Percentiles rank a stretch among this genome's conserved stretches.
These are phyloP conservation scores for Arabidopsis hybrid DNA, from an alignment of 441 rosid species.

Conservation along the genomic window DNA sequence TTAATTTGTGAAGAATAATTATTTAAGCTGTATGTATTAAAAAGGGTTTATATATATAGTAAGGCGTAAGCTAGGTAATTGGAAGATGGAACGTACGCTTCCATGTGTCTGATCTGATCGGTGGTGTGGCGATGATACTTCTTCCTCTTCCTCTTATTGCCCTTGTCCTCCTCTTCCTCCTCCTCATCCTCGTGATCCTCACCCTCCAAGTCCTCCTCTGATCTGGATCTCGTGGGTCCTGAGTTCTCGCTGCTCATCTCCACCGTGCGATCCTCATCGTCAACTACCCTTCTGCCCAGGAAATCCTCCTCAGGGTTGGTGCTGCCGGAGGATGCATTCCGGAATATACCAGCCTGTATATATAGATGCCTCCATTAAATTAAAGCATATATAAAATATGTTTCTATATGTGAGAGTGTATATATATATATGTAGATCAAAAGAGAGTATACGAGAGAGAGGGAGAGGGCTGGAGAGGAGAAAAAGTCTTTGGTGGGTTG, in stretches of 20 bases:
- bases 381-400: background rate
- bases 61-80: background rate
- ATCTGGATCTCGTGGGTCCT: conserved; percentile 84
- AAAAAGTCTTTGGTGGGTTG: conserved; percentile 90
- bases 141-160: conserved; percentile 90
- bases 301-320: conserved; percentile 56
- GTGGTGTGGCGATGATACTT: conserved; percentile 96
- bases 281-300: conserved; percentile 59
- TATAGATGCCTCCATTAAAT: background rate
- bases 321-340: conserved; percentile 63
- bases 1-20: too few relatives aligned
- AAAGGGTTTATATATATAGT: too few relatives aligned
- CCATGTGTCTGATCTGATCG: conserved; percentile 97
- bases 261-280: conserved; percentile 61
- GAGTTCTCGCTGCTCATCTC: conserved; percentile 97
- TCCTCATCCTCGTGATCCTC: conserved; percentile 67
- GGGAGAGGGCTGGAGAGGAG: conserved; percentile 97
- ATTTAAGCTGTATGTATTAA: too few relatives aligned
- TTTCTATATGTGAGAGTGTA: background rate
- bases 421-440: background rate
- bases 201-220: conserved; percentile 80
- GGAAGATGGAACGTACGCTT: conserved; percentile 60
- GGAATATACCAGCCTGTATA: conserved; percentile 88
- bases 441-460: conserved; percentile 66
- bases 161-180: conserved; percentile 52